Conservation (phyloP, 208 protist species). For the Wallacemonas sp. region DNA sequence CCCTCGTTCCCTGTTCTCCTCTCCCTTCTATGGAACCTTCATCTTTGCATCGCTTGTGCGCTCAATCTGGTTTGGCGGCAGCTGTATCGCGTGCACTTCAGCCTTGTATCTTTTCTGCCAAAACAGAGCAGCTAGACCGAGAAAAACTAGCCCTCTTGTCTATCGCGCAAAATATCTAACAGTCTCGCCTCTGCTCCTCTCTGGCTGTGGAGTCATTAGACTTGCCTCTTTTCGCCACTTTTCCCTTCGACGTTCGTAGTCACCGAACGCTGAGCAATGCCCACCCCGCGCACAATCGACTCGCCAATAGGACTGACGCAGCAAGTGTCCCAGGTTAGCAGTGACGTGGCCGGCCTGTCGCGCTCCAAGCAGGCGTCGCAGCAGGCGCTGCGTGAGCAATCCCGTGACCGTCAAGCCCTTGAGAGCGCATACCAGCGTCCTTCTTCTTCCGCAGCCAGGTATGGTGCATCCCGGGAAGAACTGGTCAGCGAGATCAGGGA, state of each 20-base stretch:
- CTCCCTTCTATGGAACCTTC: not conserved
- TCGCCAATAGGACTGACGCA: not conserved
- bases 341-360: not conserved
- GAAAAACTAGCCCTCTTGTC: too few relatives aligned
- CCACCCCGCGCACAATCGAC: not conserved
- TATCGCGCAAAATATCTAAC: too few relatives aligned
- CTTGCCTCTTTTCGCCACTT: too few relatives aligned
- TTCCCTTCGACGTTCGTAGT: too few relatives aligned
- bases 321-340: not conserved
- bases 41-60: not conserved
- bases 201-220: too few relatives aligned
- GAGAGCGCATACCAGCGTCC: constrained; percentile 23
- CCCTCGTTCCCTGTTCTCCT: not conserved
- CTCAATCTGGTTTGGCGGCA: too few relatives aligned
- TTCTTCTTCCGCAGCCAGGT: not conserved
- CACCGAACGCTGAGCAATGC: too few relatives aligned
- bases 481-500: constrained; percentile 61
- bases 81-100: too few relatives aligned
- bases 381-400: not conserved
- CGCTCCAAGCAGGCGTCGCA: not conserved
- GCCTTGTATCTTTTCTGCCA: too few relatives aligned
- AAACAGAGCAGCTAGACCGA: too few relatives aligned
- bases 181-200: too few relatives aligned
- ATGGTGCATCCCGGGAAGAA: constrained; percentile 31
- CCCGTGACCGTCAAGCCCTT: constrained; percentile 19